Evolutionary conservation across 2,329 filamentous ascomycete genomes (phyloP), one percentile per base, ranked within the genome.

Genomic region (Colletotrichum sp.): DNA sequence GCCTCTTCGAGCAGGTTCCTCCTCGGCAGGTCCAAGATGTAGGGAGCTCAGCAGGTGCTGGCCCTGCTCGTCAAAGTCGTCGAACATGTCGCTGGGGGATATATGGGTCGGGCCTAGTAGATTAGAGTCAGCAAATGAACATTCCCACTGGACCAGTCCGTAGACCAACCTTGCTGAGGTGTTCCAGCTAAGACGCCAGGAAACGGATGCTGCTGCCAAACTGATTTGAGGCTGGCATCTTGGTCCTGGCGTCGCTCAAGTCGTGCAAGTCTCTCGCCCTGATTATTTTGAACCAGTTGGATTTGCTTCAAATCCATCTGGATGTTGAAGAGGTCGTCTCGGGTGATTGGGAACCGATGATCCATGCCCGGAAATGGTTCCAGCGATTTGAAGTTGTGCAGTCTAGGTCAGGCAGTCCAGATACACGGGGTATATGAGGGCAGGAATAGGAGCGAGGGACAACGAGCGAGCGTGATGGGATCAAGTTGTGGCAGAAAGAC

Each of bases 121-220:
- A 68, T 55, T 60, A n/a, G 75, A 66, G 78, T 80, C 77, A 79
- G 80, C 77, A 10, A 36, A n/a, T 36, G 43, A 28, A 52, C n/a
- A 12, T 68, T 38, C 8, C 21, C 12, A 21, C 21, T 21, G 57
- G 48, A 26, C n/a, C 61, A 61, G 58, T 67, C 55, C 15, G 15
- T n/a, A 55, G 43, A 82, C 91, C 84, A 86, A 98, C 96, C 95
- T 87, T 98, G 94, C 83, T 98, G 94, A 70, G 96, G 94, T 61
- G 95, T 96, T 71, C 95, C 94, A 79, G 94, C 93, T 74, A 98
- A 84, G 52, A 96, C 92, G 78, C 93, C 93, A n/a, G 96, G 96
- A 82, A 98, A 98, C 18, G 96, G 96, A 72, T 96, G 98, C 78
- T 94, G 93, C 78, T 94, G 93, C 97, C 97, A 99, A 72, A 98